These are phyloP conservation scores for Excoecaria agallocha DNA, from an alignment of 345 rosid species.

Conservation along the genomic window DNA sequence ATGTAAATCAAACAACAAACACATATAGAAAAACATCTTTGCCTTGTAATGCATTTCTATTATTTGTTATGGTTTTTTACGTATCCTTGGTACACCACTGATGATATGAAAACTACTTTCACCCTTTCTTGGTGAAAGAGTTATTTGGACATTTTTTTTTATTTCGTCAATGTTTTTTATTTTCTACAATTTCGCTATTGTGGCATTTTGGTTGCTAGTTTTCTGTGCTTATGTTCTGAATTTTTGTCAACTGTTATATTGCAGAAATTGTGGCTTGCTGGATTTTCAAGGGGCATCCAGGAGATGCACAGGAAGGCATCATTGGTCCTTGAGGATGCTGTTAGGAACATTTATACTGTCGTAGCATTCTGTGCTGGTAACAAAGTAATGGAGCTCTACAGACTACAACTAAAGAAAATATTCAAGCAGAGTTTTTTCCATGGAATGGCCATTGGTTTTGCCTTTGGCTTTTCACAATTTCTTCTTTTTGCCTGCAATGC, in stretches of 20 bases:
- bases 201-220: background rate
- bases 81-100: too few relatives aligned
- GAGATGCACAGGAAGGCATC: slow-evolving; percentile 99
- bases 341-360: slow-evolving; percentile 97
- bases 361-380: slow-evolving; percentile 99
- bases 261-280: slow-evolving; percentile 99
- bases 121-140: background rate
- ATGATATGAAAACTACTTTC: too few relatives aligned
- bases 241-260: slow-evolving; percentile 23
- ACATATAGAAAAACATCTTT: too few relatives aligned
- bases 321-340: slow-evolving; percentile 98
- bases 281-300: slow-evolving; percentile 98
- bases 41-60: too few relatives aligned
- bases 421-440: slow-evolving; percentile 83
- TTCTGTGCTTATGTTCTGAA: slow-evolving; percentile 10
- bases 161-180: background rate
- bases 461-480: slow-evolving; percentile 97
- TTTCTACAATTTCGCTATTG: background rate
- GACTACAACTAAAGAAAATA: slow-evolving; percentile 76
- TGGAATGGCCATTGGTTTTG: slow-evolving; percentile 94
- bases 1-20: too few relatives aligned
- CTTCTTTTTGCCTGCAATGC: slow-evolving; percentile 99
- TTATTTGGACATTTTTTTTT: background rate
- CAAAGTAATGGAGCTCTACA: slow-evolving; percentile 98
- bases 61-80: too few relatives aligned